phyloP scores from a whole-genome alignment of 768 basidiomycete genomes.

The Steccherinum ochraceum region DNA sequence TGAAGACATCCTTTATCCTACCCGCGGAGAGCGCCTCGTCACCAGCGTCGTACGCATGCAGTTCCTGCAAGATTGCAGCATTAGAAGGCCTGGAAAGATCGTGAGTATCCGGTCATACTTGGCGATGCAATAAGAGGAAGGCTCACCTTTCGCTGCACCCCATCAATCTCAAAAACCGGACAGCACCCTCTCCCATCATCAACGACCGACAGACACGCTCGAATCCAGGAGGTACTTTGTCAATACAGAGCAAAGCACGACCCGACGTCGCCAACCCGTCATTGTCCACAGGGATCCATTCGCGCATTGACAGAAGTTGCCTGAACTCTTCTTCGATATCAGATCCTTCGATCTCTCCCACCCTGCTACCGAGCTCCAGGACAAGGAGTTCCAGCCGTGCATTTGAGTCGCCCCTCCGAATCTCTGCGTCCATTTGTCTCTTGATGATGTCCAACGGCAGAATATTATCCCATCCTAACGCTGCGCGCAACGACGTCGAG shows the following conservation, averaged over 20 bases:
- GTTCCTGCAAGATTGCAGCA: background rate
- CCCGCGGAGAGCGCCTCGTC: background rate
- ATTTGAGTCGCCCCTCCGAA: background rate
- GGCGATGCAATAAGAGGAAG: background rate
- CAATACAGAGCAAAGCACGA: background rate
- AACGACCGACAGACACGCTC: background rate
- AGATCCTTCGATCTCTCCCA: background rate
- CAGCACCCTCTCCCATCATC: background rate
- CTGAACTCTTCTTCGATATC: background rate
- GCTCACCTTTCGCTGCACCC: background rate
- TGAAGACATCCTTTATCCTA: background rate
- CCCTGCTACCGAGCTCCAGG: background rate
- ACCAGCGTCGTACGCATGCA: background rate
- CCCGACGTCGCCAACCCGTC: background rate
- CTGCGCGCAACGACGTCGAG: background rate
- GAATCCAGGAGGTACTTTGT: background rate
- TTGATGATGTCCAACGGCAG: constrained; percentile 15
- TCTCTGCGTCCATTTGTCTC: background rate
- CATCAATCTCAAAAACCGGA: constrained; percentile 10
- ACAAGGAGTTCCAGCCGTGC: background rate
- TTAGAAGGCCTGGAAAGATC: background rate
- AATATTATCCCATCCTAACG: constrained; percentile 34
- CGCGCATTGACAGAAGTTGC: background rate
- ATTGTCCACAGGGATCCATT: background rate
- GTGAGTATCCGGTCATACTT: background rate